Conservation (phyloP, 1,139 yeast species). For the Geotrichum fermentans region DNA sequence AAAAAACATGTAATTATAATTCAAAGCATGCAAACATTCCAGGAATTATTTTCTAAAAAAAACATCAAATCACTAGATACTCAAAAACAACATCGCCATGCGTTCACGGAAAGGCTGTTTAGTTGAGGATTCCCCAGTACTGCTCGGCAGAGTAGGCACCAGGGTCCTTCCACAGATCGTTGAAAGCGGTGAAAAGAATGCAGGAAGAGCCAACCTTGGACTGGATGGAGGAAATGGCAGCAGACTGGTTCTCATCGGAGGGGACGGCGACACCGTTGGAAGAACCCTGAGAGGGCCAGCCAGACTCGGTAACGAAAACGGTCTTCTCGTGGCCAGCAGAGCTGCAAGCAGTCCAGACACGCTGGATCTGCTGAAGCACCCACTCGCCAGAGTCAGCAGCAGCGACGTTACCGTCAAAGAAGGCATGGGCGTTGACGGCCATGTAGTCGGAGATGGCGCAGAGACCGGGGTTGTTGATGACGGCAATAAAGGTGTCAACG, state of each 20-base stretch:
- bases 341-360: constrained; percentile 47
- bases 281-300: constrained; percentile 83
- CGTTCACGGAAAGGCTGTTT: too few species aligned
- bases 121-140: constrained; percentile 67
- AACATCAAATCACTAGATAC: too few species aligned
- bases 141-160: constrained; percentile 71
- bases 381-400: constrained; percentile 70
- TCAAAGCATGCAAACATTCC: too few species aligned
- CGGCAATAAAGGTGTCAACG: constrained; percentile 53
- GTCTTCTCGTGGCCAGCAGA: constrained; percentile 45
- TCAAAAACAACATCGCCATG: too few species aligned
- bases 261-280: constrained; percentile 67
- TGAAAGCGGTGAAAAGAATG: constrained; percentile 71
- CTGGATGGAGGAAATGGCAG: constrained; percentile 60
- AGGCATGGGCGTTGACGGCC: constrained; percentile 87
- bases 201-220: constrained; percentile 52
- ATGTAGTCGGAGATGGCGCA: constrained; percentile 73
- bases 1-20: too few species aligned
- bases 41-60: too few species aligned
- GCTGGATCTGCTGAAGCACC: constrained; percentile 62
- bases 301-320: constrained; percentile 76
- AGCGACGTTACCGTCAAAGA: constrained; percentile 66
- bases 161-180: constrained; percentile 77
- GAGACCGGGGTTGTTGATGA: constrained; percentile 66
- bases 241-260: constrained; percentile 55